Conservation (phyloP, 129 eudicot species). For the Arctium minus region DNA sequence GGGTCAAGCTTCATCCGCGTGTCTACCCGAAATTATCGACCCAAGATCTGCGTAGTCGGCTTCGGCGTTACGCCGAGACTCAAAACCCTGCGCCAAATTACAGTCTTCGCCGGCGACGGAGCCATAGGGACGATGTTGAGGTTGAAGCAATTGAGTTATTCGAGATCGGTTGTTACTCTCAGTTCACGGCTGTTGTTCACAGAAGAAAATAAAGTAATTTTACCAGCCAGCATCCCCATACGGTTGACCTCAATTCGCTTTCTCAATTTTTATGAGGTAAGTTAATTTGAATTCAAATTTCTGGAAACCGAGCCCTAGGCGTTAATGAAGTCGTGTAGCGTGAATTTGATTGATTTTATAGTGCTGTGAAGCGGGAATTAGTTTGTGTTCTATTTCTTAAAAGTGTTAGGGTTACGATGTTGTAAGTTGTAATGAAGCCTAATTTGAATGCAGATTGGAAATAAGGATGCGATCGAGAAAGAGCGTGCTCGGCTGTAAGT, state of each 20-base stretch:
- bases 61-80: not conserved
- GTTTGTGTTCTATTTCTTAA: not conserved
- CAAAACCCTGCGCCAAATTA: constrained; percentile 9
- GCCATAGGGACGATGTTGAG: constrained; percentile 41
- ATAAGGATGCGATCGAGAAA: constrained; percentile 72
- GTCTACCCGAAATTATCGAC: not conserved
- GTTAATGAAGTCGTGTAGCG: not conserved
- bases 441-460: constrained; percentile 63
- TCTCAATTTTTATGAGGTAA: constrained; percentile 75
- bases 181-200: constrained; percentile 21
- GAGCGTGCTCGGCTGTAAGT: constrained; percentile 96
- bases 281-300: not conserved
- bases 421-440: constrained; percentile 15
- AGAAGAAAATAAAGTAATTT: constrained; percentile 14
- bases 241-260: constrained; percentile 62
- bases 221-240: constrained; percentile 42
- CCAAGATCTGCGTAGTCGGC: not conserved
- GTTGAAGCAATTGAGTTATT: constrained; percentile 38
- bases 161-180: constrained; percentile 28
- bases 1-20: not conserved
- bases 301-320: not conserved
- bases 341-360: not conserved
- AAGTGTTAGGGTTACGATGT: not conserved
- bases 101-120: constrained; percentile 11
- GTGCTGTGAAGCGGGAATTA: not conserved